These are phyloP conservation scores for Niveomyces coronatus DNA, from an alignment of 2,329 filamentous ascomycete genomes.

Conservation along the genomic window DNA sequence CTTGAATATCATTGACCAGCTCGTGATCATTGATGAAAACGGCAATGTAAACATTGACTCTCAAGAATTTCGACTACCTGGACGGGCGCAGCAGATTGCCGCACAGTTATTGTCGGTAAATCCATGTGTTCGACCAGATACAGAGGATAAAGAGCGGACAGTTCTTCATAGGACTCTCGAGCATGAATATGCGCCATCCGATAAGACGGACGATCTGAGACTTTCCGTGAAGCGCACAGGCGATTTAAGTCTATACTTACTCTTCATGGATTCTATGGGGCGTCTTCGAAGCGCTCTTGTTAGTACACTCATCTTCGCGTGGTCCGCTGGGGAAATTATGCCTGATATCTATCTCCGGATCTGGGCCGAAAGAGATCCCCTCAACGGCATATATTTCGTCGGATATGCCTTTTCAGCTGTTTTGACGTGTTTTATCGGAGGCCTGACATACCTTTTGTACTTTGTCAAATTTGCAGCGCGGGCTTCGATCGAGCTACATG, in stretches of 20 bases:
- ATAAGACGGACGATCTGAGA: background rate
- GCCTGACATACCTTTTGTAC: background rate
- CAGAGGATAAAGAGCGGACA: background rate
- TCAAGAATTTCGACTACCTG: background rate
- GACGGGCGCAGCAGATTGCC: background rate
- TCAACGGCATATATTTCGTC: background rate
- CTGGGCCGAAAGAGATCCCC: background rate
- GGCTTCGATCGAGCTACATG: background rate
- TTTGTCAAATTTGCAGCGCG: background rate
- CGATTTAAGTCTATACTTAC: background rate
- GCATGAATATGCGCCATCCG: background rate
- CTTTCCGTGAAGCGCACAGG: background rate
- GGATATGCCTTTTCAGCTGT: background rate
- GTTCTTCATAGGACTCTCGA: background rate
- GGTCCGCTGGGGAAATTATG: background rate
- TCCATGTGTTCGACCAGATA: background rate
- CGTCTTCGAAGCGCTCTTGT: background rate
- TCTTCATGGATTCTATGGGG: background rate
- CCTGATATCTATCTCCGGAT: background rate
- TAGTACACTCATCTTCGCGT: background rate
- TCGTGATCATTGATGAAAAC: background rate
- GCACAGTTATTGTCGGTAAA: background rate
- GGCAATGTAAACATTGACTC: background rate
- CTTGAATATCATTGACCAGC: background rate
- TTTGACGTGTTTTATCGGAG: background rate